phyloP scores from a whole-genome alignment of 352 stramenopile species.

The Pythium biforme region DNA sequence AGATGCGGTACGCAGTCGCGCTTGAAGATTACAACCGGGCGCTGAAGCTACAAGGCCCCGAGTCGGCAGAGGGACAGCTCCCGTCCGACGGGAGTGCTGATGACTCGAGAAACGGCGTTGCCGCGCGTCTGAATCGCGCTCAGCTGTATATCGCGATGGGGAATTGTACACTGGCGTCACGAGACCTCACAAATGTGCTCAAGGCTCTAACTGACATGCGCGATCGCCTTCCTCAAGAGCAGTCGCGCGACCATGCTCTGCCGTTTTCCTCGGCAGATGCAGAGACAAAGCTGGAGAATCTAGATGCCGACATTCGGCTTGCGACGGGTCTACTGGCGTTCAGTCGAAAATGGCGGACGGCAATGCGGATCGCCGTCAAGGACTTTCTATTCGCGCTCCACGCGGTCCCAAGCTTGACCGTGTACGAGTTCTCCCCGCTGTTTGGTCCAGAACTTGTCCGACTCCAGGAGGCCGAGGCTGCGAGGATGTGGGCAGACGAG shows the following conservation, averaged over 20 bases:
- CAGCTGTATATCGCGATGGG: constrained; percentile 56
- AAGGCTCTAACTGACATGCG: constrained; percentile 1
- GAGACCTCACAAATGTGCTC: constrained; percentile 32
- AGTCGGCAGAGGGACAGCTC: background rate
- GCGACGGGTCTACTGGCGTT: constrained; percentile 37
- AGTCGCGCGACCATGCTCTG: background rate
- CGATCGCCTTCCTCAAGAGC: background rate
- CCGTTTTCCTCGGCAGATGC: background rate
- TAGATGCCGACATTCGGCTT: constrained; percentile 29
- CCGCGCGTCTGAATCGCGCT: constrained; percentile 48
- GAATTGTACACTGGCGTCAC: constrained; percentile 39
- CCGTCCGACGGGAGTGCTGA: background rate
- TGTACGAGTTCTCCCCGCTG: constrained; percentile 31
- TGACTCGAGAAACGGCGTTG: constrained; percentile 23
- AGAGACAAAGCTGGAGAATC: constrained; percentile 10
- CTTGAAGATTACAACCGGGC: constrained; percentile 57
- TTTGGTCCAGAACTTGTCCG: constrained; percentile 27
- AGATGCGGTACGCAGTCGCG: constrained; percentile 49
- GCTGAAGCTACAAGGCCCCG: constrained; percentile 25
- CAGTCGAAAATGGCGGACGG: constrained; percentile 45
- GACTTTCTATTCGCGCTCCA: constrained; percentile 55
- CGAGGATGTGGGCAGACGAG: background rate
- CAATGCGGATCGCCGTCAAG: constrained; percentile 46
- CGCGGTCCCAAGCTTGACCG: constrained; percentile 35
- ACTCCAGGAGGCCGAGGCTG: constrained; percentile 18